phyloP scores from a whole-genome alignment of 2,329 filamentous ascomycete genomes.

The Aspergillus fijiensis region DNA sequence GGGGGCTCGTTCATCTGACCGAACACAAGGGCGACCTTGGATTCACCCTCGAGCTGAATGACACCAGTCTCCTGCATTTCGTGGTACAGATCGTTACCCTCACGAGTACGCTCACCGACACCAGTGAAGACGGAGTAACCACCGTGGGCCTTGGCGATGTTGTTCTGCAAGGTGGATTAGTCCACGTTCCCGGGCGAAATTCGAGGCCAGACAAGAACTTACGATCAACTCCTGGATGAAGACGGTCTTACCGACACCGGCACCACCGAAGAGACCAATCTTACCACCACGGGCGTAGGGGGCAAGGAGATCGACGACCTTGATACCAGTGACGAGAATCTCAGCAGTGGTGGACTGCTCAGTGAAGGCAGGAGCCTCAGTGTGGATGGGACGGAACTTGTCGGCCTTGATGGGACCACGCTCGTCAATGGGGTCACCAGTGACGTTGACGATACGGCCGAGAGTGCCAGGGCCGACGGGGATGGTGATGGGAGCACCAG shows the following conservation, averaged over 20 bases:
- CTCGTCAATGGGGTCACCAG: conserved; percentile 99
- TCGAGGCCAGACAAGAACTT: conserved; percentile 34
- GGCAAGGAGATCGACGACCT: conserved; percentile 98
- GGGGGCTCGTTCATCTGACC: conserved; percentile 99
- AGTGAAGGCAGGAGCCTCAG: conserved; percentile 85
- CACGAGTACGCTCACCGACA: conserved; percentile 99
- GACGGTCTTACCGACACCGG: conserved; percentile 99
- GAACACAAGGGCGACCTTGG: conserved; percentile 99
- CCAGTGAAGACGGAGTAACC: conserved; percentile 99
- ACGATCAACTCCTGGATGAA: conserved; percentile 99
- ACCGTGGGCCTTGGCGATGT: conserved; percentile 99
- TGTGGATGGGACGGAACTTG: conserved; percentile 88
- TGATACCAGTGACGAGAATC: conserved; percentile 98
- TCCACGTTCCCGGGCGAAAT: neutral
- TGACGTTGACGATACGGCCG: conserved; percentile 99
- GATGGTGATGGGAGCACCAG: conserved; percentile 92
- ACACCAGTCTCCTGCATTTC: conserved; percentile 99
- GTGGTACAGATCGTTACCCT: conserved; percentile 99
- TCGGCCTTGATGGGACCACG: conserved; percentile 94
- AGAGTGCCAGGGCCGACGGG: conserved; percentile 91
- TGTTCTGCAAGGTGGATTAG: conserved; percentile 63
- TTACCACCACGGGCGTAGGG: conserved; percentile 99
- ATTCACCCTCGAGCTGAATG: conserved; percentile 98
- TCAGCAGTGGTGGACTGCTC: conserved; percentile 97
- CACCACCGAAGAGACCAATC: conserved; percentile 99